phyloP scores from a whole-genome alignment of 257 asterid genomes.

The Solanum gracilifrons region DNA sequence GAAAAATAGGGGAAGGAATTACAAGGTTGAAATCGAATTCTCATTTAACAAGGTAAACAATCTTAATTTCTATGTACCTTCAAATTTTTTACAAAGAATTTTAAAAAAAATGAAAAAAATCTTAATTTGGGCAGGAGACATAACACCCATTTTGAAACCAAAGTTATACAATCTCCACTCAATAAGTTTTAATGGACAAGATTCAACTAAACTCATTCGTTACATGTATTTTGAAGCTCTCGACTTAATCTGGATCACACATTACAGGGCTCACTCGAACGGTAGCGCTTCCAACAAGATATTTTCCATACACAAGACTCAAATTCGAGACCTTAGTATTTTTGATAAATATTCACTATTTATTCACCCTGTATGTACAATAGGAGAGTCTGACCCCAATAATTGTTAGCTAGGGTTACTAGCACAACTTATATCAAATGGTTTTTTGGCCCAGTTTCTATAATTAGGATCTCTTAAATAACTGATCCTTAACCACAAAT shows the following conservation, averaged over 20 bases:
- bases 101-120: too few species aligned
- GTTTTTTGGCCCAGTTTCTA: neutral
- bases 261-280: fast-evolving
- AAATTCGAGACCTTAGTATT: fast-evolving
- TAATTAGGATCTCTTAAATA: neutral
- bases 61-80: neutral
- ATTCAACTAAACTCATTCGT: neutral
- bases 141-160: neutral
- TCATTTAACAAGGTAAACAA: neutral
- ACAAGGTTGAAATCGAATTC: neutral
- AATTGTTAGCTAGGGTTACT: neutral
- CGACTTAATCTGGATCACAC: fast-evolving
- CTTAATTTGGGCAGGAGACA: neutral
- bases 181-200: neutral
- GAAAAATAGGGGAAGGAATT: too few species aligned
- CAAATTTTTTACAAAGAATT: neutral
- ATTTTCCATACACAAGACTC: fast-evolving
- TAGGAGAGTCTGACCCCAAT: neutral
- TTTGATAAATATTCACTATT: neutral
- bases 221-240: too few species aligned
- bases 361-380: neutral
- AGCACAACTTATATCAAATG: neutral
- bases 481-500: neutral
- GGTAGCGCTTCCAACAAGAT: fast-evolving
- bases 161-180: neutral